These are phyloP conservation scores for Epichloe brachyelytri DNA, from an alignment of 2,329 filamentous ascomycete species.

Conservation along the genomic window DNA sequence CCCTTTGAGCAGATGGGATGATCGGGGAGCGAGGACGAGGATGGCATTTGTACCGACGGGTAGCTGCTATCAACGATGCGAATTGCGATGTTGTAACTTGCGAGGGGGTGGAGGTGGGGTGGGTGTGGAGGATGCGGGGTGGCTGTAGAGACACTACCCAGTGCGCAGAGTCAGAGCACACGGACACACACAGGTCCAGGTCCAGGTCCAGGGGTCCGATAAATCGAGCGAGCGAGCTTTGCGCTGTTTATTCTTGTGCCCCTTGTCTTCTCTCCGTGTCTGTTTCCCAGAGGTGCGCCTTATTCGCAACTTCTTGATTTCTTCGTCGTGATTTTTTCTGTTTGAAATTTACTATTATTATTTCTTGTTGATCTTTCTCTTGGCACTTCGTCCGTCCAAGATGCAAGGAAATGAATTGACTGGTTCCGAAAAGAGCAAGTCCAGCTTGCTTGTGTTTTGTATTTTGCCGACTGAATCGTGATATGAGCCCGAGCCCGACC, in stretches of 20 bases:
- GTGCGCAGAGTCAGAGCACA: not conserved
- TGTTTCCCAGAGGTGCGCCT: not conserved
- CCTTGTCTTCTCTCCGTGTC: not conserved
- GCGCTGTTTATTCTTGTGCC: not conserved
- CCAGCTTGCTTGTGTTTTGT: constrained; percentile 37
- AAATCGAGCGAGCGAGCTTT: not conserved
- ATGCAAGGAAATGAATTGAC: constrained; percentile 23
- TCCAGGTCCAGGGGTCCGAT: constrained; percentile 10
- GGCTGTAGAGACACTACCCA: constrained; percentile 1
- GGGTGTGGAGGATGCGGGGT: constrained; percentile 6
- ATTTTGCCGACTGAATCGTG: not conserved
- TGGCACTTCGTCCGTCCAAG: not conserved
- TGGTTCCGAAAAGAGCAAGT: constrained; percentile 34
- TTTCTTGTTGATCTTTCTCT: not conserved
- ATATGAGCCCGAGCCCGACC: constrained; percentile 18
- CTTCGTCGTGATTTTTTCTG: not conserved
- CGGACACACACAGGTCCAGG: not conserved
- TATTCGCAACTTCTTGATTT: not conserved
- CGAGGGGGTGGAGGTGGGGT: constrained; percentile 17
- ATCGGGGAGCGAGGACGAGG: constrained; percentile 50
- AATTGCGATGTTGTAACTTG: not conserved
- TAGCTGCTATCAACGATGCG: not conserved
- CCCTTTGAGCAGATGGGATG: constrained; percentile 36
- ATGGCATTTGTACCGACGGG: constrained; percentile 43
- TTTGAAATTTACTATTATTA: not conserved